phyloP scores from a whole-genome alignment of 164 flowering plant species.

The Stephania japonica region DNA sequence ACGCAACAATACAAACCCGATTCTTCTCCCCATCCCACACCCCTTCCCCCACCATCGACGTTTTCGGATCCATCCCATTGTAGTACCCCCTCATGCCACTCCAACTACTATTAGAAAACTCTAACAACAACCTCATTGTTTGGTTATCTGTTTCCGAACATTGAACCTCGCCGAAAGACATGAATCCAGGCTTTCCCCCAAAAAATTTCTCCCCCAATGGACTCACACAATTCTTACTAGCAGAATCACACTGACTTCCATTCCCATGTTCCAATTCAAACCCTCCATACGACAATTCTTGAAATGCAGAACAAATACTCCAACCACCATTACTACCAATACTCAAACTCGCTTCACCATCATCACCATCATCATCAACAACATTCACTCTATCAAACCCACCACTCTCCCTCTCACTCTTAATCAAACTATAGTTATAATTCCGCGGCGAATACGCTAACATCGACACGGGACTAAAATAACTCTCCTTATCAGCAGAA shows the following conservation, averaged over 20 bases:
- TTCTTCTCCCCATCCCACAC: conserved; percentile 42
- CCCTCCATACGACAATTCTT: background rate
- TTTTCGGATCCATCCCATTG: conserved; percentile 26
- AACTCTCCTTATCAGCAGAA: conserved; percentile 2
- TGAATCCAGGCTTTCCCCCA: conserved; percentile 28
- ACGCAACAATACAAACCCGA: conserved; percentile 34
- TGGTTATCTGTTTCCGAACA: conserved; percentile 25
- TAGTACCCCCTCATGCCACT: background rate
- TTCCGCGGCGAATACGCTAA: conserved; percentile 21
- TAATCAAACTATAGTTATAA: conserved; percentile 30
- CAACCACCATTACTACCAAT: background rate
- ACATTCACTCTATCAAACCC: conserved; percentile 9
- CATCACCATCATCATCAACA: background rate
- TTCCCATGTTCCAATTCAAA: conserved; percentile 29
- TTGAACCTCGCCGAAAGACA: conserved; percentile 27
- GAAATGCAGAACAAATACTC: conserved; percentile 20
- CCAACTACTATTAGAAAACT: conserved; percentile 22
- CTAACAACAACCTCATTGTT: conserved; percentile 23
- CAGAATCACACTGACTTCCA: conserved; percentile 20
- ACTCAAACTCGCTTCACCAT: conserved; percentile 15
- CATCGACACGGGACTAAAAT: conserved; percentile 38
- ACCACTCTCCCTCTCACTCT: conserved; percentile 14
- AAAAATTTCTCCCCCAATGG: conserved; percentile 18
- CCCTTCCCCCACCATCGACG: conserved; percentile 51
- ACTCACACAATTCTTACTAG: conserved; percentile 25